Evolutionary conservation across 2,329 filamentous ascomycete species (phyloP).

Genomic region (Hirsutella minnesotensis): DNA sequence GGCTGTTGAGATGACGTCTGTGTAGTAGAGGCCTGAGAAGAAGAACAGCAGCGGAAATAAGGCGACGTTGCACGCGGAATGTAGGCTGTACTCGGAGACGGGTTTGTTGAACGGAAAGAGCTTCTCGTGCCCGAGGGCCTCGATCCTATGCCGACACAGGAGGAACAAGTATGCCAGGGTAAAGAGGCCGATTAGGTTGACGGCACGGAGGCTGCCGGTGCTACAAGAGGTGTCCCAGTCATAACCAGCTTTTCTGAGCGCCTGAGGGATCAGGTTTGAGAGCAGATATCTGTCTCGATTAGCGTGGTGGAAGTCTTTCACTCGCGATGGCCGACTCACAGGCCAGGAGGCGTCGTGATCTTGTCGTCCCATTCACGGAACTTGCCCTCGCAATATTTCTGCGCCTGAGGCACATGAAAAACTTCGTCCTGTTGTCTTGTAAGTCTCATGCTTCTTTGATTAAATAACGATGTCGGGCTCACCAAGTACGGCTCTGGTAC

Average conservation of each 20-base stretch:
- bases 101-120: constrained; percentile 6
- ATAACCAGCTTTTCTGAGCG: constrained; percentile 5
- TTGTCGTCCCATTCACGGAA: constrained; percentile 87
- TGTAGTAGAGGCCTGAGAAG: constrained; percentile 92
- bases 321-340: constrained; percentile 35
- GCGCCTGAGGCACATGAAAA: constrained; percentile 85
- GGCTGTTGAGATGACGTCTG: constrained; percentile 73
- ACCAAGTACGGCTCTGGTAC: constrained; percentile 46
- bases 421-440: constrained; percentile 56
- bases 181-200: constrained; percentile 30
- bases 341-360: constrained; percentile 87
- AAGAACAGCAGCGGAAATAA: constrained; percentile 90
- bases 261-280: constrained; percentile 20
- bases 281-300: constrained; percentile 29
- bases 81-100: constrained; percentile 31
- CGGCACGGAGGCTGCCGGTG: constrained; percentile 28
- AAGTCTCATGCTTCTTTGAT: constrained; percentile 1
- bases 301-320: background rate
- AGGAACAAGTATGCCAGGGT: constrained; percentile 33
- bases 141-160: constrained; percentile 40
- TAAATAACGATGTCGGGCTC: constrained; percentile 5
- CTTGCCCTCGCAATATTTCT: constrained; percentile 67
- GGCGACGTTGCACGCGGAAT: constrained; percentile 66
- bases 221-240: constrained; percentile 13
- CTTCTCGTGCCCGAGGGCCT: constrained; percentile 25